Conservation (phyloP, 2,329 filamentous ascomycete genomes). For the Fusarium sp. region DNA sequence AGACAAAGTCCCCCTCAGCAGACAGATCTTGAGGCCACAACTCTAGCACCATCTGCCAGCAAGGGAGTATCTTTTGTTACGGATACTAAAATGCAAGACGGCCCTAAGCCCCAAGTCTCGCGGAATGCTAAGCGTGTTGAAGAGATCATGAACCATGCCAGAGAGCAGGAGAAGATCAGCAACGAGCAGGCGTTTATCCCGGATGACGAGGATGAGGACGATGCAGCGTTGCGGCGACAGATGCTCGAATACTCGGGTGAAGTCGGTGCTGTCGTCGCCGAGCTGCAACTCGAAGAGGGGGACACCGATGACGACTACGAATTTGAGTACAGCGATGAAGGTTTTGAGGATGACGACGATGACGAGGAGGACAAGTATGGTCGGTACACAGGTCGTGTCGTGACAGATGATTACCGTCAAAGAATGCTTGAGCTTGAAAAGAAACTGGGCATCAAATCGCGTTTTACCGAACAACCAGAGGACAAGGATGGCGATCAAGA, state of each 20-base stretch:
- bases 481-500: conserved; percentile 54
- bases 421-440: conserved; percentile 90
- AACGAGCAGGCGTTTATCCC: conserved; percentile 70
- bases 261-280: conserved; percentile 91
- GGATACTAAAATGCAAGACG: conserved; percentile 67
- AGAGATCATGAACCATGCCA: conserved; percentile 70
- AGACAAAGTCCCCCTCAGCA: conserved; percentile 3
- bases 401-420: conserved; percentile 82
- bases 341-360: conserved; percentile 66
- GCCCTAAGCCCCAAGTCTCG: conserved; percentile 55
- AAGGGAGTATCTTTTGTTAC: conserved; percentile 76
- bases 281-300: conserved; percentile 85
- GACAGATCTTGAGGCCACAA: conserved; percentile 11
- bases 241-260: conserved; percentile 96
- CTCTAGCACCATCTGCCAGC: conserved; percentile 50
- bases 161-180: conserved; percentile 66
- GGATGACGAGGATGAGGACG: conserved; percentile 82
- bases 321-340: conserved; percentile 68
- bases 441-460: conserved; percentile 74
- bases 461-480: conserved; percentile 65
- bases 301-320: conserved; percentile 69
- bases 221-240: conserved; percentile 83
- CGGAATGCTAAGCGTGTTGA: conserved; percentile 65
- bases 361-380: conserved; percentile 76
- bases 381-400: conserved; percentile 74